Percentiles rank a stretch among this genome's conserved stretches.
phyloP scores from a whole-genome alignment of 2,329 filamentous ascomycete species.

The Fusarium setosum region DNA sequence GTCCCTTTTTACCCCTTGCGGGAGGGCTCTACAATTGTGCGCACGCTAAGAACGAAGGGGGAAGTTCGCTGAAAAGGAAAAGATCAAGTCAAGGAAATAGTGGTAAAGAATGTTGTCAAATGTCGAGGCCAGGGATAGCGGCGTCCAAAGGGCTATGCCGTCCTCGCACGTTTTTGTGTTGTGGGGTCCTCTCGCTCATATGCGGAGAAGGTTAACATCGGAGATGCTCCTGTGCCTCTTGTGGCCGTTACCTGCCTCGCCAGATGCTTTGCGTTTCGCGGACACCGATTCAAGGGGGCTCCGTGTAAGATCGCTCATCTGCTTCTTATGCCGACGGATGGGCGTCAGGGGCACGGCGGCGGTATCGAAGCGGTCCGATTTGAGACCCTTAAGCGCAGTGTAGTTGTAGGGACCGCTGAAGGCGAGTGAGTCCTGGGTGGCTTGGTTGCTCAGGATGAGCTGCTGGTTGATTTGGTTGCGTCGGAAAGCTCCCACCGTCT shows the following conservation, averaged over 20 bases:
- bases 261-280: constrained; percentile 67
- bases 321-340: constrained; percentile 67
- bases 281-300: constrained; percentile 62
- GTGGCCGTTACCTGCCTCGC: constrained; percentile 56
- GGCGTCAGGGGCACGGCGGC: constrained; percentile 77
- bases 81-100: constrained; percentile 29
- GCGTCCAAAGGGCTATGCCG: constrained; percentile 51
- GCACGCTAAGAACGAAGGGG: constrained; percentile 36
- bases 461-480: constrained; percentile 73
- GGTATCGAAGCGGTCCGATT: constrained; percentile 73
- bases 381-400: constrained; percentile 71
- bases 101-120: constrained; percentile 32
- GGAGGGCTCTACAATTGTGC: constrained; percentile 33
- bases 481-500: constrained; percentile 83
- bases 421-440: constrained; percentile 70
- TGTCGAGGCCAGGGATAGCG: constrained; percentile 58
- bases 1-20: constrained; percentile 28
- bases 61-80: constrained; percentile 28
- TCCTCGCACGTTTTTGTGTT: constrained; percentile 56
- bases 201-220: constrained; percentile 62
- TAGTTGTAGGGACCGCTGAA: constrained; percentile 70
- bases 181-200: constrained; percentile 48
- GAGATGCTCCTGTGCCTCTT: constrained; percentile 71
- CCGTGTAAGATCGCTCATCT: constrained; percentile 56
- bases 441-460: constrained; percentile 69